These are phyloP conservation scores for Lyophyllum atratum DNA, from an alignment of 768 basidiomycete species.

Conservation along the genomic window DNA sequence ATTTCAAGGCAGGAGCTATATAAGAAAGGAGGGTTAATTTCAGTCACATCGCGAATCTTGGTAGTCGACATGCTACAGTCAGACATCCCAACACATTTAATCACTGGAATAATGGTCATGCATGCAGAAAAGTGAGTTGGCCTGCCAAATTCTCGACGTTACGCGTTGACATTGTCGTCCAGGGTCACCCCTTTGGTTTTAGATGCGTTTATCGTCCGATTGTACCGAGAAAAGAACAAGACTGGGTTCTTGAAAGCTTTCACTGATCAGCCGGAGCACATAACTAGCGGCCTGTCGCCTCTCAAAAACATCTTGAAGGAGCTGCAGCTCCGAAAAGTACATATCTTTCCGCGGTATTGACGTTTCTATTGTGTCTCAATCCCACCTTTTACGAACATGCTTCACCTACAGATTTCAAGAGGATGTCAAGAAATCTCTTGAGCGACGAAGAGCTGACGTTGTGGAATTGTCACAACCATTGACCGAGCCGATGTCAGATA, in stretches of 20 bases:
- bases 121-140: slow-evolving; percentile 83
- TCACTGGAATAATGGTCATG: slow-evolving; percentile 87
- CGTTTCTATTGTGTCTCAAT: not conserved
- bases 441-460: slow-evolving; percentile 85
- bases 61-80: slow-evolving; percentile 92
- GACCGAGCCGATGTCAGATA: slow-evolving; percentile 86
- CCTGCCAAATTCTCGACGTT: slow-evolving; percentile 14
- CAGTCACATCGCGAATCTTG: slow-evolving; percentile 91
- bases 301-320: slow-evolving; percentile 92
- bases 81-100: slow-evolving; percentile 80
- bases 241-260: slow-evolving; percentile 95
- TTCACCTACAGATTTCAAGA: slow-evolving; percentile 78
- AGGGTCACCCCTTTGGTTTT: slow-evolving; percentile 84
- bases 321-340: slow-evolving; percentile 83
- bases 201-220: slow-evolving; percentile 91
- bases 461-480: slow-evolving; percentile 88
- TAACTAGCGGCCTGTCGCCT: slow-evolving; percentile 90
- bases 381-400: not conserved
- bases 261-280: slow-evolving; percentile 94
- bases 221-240: slow-evolving; percentile 89
- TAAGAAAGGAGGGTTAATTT: slow-evolving; percentile 84
- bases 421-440: slow-evolving; percentile 79
- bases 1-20: slow-evolving; percentile 76
- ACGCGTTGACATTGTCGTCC: slow-evolving; percentile 4
- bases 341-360: slow-evolving; percentile 92